These are phyloP conservation scores for Candida ficus DNA, from an alignment of 805 yeast genomes.

Conservation along the genomic window DNA sequence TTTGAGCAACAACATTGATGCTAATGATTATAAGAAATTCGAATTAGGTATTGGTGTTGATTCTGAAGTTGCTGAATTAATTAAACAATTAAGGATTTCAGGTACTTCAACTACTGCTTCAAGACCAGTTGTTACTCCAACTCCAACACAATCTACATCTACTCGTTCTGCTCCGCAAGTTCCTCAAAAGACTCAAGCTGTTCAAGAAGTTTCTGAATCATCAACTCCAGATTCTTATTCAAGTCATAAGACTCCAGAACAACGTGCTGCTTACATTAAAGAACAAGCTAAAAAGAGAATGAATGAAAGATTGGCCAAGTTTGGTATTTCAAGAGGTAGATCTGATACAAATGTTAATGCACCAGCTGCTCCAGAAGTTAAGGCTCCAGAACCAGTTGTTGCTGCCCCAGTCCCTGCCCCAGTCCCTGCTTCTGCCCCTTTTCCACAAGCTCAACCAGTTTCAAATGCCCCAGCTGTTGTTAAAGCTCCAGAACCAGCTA, in stretches of 20 bases:
- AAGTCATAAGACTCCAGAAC: slow-evolving; percentile 47
- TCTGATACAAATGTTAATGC: slow-evolving; percentile 1
- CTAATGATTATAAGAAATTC: slow-evolving; percentile 63
- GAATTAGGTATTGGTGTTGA: slow-evolving; percentile 77
- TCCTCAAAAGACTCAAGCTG: slow-evolving; percentile 1
- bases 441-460: background rate
- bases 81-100: slow-evolving; percentile 43
- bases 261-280: slow-evolving; percentile 73
- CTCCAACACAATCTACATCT: slow-evolving; percentile 1
- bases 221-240: slow-evolving; percentile 23
- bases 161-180: slow-evolving; percentile 11
- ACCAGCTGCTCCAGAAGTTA: background rate
- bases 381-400: background rate
- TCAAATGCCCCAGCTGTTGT: slow-evolving; percentile 5
- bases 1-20: slow-evolving; percentile 29
- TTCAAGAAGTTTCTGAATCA: slow-evolving; percentile 15
- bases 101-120: slow-evolving; percentile 1
- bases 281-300: slow-evolving; percentile 78
- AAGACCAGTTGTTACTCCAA: background rate
- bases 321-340: slow-evolving; percentile 56
- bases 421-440: slow-evolving; percentile 6
- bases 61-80: slow-evolving; percentile 58
- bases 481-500: slow-evolving; percentile 4
- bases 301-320: slow-evolving; percentile 78
- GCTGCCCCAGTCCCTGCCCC: background rate